phyloP scores from a whole-genome alignment of 192 early-diverging fungal species.

The Endogone sp. region DNA sequence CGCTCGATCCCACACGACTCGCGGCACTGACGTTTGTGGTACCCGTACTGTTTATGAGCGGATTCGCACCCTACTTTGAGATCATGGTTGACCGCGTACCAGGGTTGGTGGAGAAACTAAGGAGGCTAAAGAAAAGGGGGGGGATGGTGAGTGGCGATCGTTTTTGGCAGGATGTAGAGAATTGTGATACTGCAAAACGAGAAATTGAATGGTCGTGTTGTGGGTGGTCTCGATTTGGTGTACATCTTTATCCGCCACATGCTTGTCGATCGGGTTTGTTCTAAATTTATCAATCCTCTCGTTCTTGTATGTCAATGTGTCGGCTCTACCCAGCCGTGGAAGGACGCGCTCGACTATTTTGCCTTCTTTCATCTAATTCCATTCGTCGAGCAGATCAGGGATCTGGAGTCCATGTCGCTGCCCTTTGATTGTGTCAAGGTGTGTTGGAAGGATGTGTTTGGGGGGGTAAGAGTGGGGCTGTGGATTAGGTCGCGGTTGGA shows the following conservation, averaged over 20 bases:
- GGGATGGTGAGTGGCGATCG: constrained; percentile 21
- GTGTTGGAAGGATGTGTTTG: too few relatives aligned
- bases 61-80: constrained; percentile 42
- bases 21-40: constrained; percentile 46
- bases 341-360: constrained; percentile 38
- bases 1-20: constrained; percentile 31
- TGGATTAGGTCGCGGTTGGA: too few relatives aligned
- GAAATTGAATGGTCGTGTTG: too few relatives aligned
- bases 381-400: constrained; percentile 48
- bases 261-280: too few relatives aligned
- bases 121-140: constrained; percentile 25
- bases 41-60: constrained; percentile 41
- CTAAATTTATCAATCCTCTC: too few relatives aligned
- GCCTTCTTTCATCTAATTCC: constrained; percentile 35
- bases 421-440: constrained; percentile 48
- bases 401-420: constrained; percentile 47
- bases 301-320: too few relatives aligned
- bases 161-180: too few relatives aligned
- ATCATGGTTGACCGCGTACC: constrained; percentile 44
- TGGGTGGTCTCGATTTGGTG: too few relatives aligned
- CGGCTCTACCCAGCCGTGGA: constrained; percentile 16
- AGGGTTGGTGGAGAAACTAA: constrained; percentile 37
- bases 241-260: too few relatives aligned
- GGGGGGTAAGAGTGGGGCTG: too few relatives aligned
- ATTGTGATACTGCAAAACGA: too few relatives aligned